phyloP scores from a whole-genome alignment of 805 yeast genomes.

The Debaryomyces tyrocola region DNA sequence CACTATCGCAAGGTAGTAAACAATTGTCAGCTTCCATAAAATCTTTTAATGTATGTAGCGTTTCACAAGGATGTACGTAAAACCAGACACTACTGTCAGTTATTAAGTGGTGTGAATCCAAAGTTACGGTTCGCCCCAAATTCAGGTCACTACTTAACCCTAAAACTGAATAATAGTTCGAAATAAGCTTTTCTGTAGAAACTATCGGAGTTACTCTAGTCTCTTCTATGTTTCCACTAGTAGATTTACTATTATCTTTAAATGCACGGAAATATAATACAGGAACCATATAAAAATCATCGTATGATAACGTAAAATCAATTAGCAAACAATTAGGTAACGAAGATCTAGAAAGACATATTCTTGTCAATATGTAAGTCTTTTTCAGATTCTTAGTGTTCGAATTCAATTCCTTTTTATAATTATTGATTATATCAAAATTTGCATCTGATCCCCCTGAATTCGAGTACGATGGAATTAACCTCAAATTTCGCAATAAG shows the following conservation, averaged over 20 bases:
- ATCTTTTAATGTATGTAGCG: conserved; percentile 13
- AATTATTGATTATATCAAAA: conserved; percentile 9
- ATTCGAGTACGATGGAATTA: not conserved
- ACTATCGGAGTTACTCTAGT: not conserved
- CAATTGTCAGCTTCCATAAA: conserved; percentile 6
- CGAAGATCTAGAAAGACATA: not conserved
- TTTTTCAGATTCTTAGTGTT: conserved; percentile 4
- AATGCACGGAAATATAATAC: conserved; percentile 24
- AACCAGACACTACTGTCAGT: conserved; percentile 16
- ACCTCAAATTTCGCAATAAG: conserved; percentile 8
- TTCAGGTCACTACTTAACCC: not conserved
- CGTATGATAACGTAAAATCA: conserved; percentile 25
- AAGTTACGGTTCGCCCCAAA: not conserved
- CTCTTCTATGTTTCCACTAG: not conserved
- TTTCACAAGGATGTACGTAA: conserved; percentile 33
- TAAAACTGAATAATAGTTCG: not conserved
- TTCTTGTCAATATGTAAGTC: conserved; percentile 1
- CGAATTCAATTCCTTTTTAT: conserved; percentile 2
- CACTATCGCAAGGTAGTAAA: not conserved
- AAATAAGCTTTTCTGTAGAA: not conserved
- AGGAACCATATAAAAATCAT: conserved; percentile 31
- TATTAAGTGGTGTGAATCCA: conserved; percentile 14
- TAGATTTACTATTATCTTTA: not conserved
- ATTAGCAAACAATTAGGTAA: not conserved
- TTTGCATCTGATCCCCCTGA: not conserved